Conservation (phyloP, 2,329 filamentous ascomycete species). For the Arthrobotrys megalospora region DNA sequence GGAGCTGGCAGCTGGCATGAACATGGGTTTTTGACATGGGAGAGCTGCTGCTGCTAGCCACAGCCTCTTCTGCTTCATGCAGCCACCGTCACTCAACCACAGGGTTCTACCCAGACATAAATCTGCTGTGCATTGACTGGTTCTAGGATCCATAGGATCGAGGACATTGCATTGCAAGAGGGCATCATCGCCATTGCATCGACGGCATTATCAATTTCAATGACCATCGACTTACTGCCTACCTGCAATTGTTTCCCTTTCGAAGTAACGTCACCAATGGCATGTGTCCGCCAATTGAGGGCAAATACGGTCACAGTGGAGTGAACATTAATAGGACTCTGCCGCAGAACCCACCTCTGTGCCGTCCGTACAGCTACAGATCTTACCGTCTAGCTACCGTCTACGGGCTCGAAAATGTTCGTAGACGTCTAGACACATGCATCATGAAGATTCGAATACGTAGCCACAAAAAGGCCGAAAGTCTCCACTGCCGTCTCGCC, state of each 20-base stretch:
- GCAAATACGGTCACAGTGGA: not conserved
- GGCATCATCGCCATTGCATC: slow-evolving; percentile 18
- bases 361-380: slow-evolving; percentile 11
- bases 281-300: slow-evolving; percentile 4
- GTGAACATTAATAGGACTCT: slow-evolving; percentile 17
- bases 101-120: slow-evolving; percentile 21
- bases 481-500: slow-evolving; percentile 19
- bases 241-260: not conserved
- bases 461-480: slow-evolving; percentile 7
- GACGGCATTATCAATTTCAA: slow-evolving; percentile 12
- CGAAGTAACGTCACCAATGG: not conserved
- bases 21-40: slow-evolving; percentile 11
- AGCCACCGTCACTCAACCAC: slow-evolving; percentile 32
- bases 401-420: slow-evolving; percentile 2
- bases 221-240: not conserved
- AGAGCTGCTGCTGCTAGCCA: slow-evolving; percentile 15
- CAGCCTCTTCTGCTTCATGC: slow-evolving; percentile 31
- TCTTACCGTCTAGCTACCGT: slow-evolving; percentile 26
- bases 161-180: slow-evolving; percentile 17
- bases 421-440: slow-evolving; percentile 14
- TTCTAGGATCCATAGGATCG: slow-evolving; percentile 27
- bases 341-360: slow-evolving; percentile 28
- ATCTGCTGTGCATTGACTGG: slow-evolving; percentile 19
- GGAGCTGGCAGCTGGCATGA: slow-evolving; percentile 33
- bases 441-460: slow-evolving; percentile 27